These are phyloP conservation scores for Kodamaea nitidulidarum DNA, from an alignment of 805 yeast genomes.

Conservation along the genomic window DNA sequence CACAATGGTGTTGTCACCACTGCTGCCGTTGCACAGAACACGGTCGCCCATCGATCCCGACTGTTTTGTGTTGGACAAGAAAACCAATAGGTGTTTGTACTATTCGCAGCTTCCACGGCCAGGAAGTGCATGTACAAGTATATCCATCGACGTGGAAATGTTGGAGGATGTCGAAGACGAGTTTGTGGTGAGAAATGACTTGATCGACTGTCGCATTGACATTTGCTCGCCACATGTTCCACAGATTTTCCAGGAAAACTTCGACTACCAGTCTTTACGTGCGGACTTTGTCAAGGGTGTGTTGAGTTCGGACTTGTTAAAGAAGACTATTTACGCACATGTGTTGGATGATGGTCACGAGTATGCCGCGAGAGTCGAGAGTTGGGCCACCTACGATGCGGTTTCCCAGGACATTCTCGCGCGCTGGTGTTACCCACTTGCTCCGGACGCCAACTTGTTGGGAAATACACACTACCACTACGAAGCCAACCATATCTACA, in stretches of 20 bases:
- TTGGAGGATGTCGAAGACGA: constrained; percentile 68
- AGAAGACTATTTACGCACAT: constrained; percentile 87
- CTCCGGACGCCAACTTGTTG: constrained; percentile 77
- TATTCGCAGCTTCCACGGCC: constrained; percentile 73
- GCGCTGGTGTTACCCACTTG: constrained; percentile 90
- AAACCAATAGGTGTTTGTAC: constrained; percentile 71
- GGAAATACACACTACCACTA: constrained; percentile 72
- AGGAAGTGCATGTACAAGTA: constrained; percentile 28
- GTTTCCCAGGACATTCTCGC: constrained; percentile 85
- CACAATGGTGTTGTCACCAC: constrained; percentile 88
- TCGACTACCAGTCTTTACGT: constrained; percentile 86
- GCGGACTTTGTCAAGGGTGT: constrained; percentile 89
- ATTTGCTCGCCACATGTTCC: constrained; percentile 94
- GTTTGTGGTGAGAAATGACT: constrained; percentile 80
- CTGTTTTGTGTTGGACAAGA: constrained; percentile 73
- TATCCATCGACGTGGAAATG: constrained; percentile 79
- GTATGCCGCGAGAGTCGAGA: constrained; percentile 93
- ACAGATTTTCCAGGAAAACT: constrained; percentile 91
- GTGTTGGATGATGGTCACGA: constrained; percentile 60
- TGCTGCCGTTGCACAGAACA: constrained; percentile 79
- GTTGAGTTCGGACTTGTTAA: constrained; percentile 81
- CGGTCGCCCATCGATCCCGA: constrained; percentile 81
- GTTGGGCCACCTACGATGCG: constrained; percentile 90
- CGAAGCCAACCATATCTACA: constrained; percentile 82
- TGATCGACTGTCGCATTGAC: constrained; percentile 95